A percentile compares a stretch with the other conserved stretches of the same genome.
Conservation (phyloP, 495 filamentous ascomycete genomes). For the Lasiosphaeria hispida region DNA sequence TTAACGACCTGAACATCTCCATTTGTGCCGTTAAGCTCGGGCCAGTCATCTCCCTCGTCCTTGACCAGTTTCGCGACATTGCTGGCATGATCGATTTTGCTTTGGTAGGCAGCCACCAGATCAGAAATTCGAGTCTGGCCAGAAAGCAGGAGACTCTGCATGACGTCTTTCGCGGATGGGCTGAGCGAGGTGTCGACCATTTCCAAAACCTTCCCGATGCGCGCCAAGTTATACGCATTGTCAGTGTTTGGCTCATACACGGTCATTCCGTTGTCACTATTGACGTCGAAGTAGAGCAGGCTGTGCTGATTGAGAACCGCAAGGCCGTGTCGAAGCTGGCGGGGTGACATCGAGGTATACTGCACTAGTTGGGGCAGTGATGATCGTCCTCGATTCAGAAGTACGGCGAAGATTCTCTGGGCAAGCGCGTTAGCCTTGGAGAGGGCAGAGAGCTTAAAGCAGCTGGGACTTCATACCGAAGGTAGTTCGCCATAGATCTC, state of each 20-base stretch:
- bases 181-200: conserved; percentile 70
- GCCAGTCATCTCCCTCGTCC: conserved; percentile 13
- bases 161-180: conserved; percentile 61
- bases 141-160: conserved; percentile 69
- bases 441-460: conserved; percentile 15
- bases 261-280: conserved; percentile 59
- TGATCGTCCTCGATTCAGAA: conserved; percentile 76
- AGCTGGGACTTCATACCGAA: conserved; percentile 58
- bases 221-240: conserved; percentile 73
- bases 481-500: conserved; percentile 87
- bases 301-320: conserved; percentile 85
- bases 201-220: conserved; percentile 78
- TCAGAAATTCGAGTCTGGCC: conserved; percentile 76
- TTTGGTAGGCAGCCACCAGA: conserved; percentile 50
- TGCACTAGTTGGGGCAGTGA: conserved; percentile 61
- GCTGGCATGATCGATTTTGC: conserved; percentile 33
- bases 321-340: conserved; percentile 73
- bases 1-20: conserved; percentile 19
- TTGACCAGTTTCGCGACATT: conserved; percentile 17
- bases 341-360: conserved; percentile 63
- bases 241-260: conserved; percentile 77
- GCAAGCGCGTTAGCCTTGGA: conserved; percentile 16
- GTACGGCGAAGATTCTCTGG: conserved; percentile 74
- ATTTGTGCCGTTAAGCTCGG: conserved; percentile 24
- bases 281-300: conserved; percentile 71